Evolutionary conservation across 73 alveolate species (phyloP).

Genomic region (Symbiodinium pilosum): DNA sequence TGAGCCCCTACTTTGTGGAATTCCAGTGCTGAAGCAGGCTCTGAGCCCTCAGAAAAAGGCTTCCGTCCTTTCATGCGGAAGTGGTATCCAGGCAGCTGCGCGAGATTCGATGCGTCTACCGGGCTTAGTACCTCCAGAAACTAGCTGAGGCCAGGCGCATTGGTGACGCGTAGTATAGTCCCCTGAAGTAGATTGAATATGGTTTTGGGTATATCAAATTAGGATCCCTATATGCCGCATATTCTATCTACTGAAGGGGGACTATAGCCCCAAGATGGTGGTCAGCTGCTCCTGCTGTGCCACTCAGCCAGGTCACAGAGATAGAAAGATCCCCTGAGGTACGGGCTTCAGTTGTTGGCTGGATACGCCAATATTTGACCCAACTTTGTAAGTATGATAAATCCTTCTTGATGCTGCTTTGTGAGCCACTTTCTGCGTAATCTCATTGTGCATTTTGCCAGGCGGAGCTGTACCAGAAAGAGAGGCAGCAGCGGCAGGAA

Average conservation of each 20-base stretch:
- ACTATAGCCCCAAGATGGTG: too few relatives aligned
- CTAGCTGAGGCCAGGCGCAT: constrained; percentile 37
- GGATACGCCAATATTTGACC: not conserved
- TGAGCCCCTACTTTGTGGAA: constrained; percentile 49
- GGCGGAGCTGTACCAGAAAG: constrained; percentile 45
- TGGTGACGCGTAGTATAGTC: not conserved
- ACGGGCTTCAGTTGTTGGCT: too few relatives aligned
- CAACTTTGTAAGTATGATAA: not conserved
- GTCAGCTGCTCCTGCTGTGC: too few relatives aligned
- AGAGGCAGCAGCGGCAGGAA: constrained; percentile 41
- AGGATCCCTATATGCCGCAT: too few relatives aligned
- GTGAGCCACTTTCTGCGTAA: not conserved
- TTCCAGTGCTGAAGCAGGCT: constrained; percentile 73
- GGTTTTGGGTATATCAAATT: too few relatives aligned
- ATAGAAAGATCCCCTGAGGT: too few relatives aligned
- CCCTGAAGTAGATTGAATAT: too few relatives aligned
- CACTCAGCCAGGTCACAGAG: too few relatives aligned
- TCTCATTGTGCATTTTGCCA: not conserved
- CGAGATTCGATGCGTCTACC: constrained; percentile 76
- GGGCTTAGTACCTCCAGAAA: constrained; percentile 87
- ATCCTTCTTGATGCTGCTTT: not conserved
- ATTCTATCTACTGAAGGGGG: too few relatives aligned
- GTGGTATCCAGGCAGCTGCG: constrained; percentile 52
- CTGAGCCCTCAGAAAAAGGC: not conserved
- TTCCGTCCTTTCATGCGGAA: not conserved